Percentiles rank a stretch among this genome's conserved stretches.
These are phyloP conservation scores for Zygoascus hellenicus DNA, from an alignment of 1,139 yeast genomes.

Conservation along the genomic window DNA sequence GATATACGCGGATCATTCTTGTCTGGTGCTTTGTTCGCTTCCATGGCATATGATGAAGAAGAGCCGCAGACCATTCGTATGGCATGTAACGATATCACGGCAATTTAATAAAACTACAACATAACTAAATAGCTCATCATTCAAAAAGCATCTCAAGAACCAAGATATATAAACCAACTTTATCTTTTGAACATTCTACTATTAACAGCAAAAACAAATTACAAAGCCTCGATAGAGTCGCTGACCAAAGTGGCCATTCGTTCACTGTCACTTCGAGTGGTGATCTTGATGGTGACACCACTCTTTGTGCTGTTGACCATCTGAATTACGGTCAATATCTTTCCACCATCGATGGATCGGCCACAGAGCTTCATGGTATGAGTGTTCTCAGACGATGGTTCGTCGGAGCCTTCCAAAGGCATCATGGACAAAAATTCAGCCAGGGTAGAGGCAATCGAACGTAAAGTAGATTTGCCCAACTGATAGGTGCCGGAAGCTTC, in stretches of 20 bases:
- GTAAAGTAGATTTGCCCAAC: constrained; percentile 40
- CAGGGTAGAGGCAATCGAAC: constrained; percentile 47
- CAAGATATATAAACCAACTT: too few species aligned
- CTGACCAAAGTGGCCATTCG: constrained; percentile 30
- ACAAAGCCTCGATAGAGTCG: constrained; percentile 26
- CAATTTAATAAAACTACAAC: too few species aligned
- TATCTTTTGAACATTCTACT: too few species aligned
- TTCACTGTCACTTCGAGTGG: constrained; percentile 58
- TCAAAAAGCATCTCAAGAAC: too few species aligned
- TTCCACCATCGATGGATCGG: constrained; percentile 65
- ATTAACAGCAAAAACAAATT: background rate
- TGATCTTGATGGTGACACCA: constrained; percentile 73
- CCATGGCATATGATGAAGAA: background rate
- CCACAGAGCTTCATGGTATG: constrained; percentile 83
- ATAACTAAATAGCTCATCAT: too few species aligned
- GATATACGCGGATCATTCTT: constrained; percentile 30
- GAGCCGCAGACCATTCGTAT: too few species aligned
- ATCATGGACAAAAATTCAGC: constrained; percentile 47
- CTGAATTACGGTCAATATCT: constrained; percentile 63
- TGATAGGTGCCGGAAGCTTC: constrained; percentile 60
- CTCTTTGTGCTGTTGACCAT: constrained; percentile 66
- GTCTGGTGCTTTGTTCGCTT: constrained; percentile 4
- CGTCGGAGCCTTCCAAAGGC: constrained; percentile 75
- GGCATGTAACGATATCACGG: too few species aligned
- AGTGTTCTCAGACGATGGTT: constrained; percentile 50